phyloP scores from a whole-genome alignment of 805 yeast species.

The Clavispora carvajalis region DNA sequence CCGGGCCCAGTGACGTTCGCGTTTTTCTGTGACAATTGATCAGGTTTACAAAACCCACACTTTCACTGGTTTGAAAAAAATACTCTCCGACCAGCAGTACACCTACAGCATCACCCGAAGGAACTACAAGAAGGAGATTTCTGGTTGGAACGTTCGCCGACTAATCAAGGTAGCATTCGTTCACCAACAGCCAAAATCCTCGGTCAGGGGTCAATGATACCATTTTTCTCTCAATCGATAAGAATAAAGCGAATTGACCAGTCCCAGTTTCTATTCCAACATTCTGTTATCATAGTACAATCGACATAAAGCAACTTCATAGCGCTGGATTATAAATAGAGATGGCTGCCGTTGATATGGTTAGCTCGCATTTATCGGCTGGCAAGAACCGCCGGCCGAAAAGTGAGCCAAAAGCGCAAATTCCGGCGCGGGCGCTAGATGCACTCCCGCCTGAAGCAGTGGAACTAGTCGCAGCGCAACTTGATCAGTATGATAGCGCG shows the following conservation, averaged over 20 bases:
- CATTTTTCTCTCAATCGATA: too few relatives aligned
- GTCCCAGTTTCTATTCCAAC: too few relatives aligned
- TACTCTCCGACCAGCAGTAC: neutral
- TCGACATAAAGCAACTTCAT: too few relatives aligned
- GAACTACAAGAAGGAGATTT: too few relatives aligned
- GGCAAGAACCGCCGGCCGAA: neutral
- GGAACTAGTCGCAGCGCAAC: neutral
- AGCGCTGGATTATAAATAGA: too few relatives aligned
- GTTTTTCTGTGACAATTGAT: neutral
- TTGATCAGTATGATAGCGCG: conserved; percentile 8
- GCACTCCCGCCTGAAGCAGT: neutral
- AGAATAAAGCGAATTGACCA: too few relatives aligned
- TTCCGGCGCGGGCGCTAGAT: neutral
- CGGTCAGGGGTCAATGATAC: too few relatives aligned
- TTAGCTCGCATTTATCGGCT: neutral
- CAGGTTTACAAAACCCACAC: neutral
- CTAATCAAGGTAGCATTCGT: too few relatives aligned
- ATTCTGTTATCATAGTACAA: too few relatives aligned
- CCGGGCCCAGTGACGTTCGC: too few relatives aligned
- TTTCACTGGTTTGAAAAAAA: neutral
- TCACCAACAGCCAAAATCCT: too few relatives aligned
- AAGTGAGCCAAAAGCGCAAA: neutral
- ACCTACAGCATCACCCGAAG: too few relatives aligned
- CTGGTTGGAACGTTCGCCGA: neutral
- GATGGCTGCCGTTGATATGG: neutral